Percentiles rank a stretch among this genome's conserved stretches.
Conservation (phyloP, 257 asterid species). For the Solanum ossicruentum region DNA sequence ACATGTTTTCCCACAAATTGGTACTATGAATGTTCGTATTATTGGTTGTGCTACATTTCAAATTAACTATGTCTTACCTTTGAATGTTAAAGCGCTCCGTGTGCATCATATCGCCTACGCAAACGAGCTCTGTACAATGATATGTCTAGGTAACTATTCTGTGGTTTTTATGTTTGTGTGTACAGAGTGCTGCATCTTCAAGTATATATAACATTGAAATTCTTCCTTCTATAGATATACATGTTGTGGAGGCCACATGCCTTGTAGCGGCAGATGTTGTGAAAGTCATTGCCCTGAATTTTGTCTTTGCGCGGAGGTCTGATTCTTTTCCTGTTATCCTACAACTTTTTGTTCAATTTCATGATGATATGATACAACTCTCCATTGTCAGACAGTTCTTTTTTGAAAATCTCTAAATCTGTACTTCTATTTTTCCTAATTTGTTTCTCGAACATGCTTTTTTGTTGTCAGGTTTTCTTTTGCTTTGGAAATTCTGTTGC, state of each 20-base stretch:
- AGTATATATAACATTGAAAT: neutral
- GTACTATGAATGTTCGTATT: neutral
- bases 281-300: constrained; percentile 28
- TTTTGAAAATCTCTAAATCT: neutral
- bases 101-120: constrained; percentile 26
- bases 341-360: neutral
- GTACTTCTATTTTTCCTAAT: neutral
- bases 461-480: constrained; percentile 13
- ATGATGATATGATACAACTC: neutral
- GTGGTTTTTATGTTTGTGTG: neutral
- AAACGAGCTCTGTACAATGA: constrained; percentile 31
- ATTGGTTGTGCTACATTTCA: neutral
- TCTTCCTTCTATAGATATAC: constrained; percentile 9
- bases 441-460: neutral
- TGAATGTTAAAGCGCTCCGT: constrained; percentile 18
- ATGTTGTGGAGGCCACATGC: constrained; percentile 36
- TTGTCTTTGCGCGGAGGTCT: constrained; percentile 36
- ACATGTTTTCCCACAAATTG: neutral
- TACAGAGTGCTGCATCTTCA: neutral
- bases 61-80: neutral
- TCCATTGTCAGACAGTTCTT: neutral
- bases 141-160: constrained; percentile 18
- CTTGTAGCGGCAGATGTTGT: constrained; percentile 32
- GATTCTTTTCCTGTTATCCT: neutral
- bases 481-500: constrained; percentile 37